Base-by-base conservation (phyloP, 2,329 filamentous ascomycete genomes). In the Penicillium expansum region DNA sequence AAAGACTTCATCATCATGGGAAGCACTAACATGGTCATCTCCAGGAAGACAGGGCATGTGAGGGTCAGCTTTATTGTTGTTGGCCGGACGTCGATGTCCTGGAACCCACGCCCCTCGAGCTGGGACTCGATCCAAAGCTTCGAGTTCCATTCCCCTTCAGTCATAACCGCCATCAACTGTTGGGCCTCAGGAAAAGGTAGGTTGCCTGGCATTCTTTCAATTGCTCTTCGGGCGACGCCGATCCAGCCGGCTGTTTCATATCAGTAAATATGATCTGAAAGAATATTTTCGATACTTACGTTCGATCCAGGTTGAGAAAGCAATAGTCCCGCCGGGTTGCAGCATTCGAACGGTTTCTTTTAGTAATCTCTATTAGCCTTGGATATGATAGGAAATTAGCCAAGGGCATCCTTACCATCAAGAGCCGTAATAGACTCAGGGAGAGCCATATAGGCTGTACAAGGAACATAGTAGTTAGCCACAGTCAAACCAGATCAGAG, bases 401-500 rank as follows among this genome's bases (percentile, higher is more conserved):
- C 8, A 27, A 35, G 9, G 5, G 27, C 4, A 2, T 16, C 56
- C 61, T 49, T 63, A 77, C 75, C 75, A 63, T 67, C 65, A 47
- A 77, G 60, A 5, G 73, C 76, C 8, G 59, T 66, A 6, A 74
- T 68, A 0, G 79, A 74, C 22, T 79, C 62, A 0, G 80, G 77
- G 14, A 82, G 76, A 3, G 79, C 55, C 60, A 81, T 79, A 45
- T 82, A 74, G 1, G 61, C 68, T 71, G 45, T n/a, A 35, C 1
- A 39, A n/a, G 2, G 18, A 32, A 27, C 1, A 16, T 27, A 4
- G 16, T 32, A 8, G 16, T 42, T 9, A 41, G 35, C 4, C 10
- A 39, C 4, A 6, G 9, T 33, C 27, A 20, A 16, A 16, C 8
- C 5, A 33, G 10, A n/a, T 5, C 4, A 16, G 1, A 30, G 42